A percentile compares a stretch with the other conserved stretches of the same genome.
These are phyloP conservation scores for Euphorbia pulcherrima DNA, from an alignment of 345 rosid species.

Conservation along the genomic window DNA sequence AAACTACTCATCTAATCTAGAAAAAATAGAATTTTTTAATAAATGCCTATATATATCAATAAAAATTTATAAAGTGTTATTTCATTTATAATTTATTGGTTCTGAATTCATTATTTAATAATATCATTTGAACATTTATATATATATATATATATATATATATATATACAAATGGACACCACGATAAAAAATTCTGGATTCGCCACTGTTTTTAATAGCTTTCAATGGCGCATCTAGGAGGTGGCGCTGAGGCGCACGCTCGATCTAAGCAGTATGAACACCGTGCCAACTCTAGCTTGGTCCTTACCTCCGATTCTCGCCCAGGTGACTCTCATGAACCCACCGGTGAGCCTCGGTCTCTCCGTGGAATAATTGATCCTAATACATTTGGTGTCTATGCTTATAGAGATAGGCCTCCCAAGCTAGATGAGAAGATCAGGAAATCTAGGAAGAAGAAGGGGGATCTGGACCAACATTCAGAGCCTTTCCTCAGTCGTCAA, in stretches of 20 bases:
- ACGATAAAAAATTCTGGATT: too few species aligned
- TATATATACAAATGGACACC: too few species aligned
- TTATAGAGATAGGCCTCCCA: conserved; percentile 65
- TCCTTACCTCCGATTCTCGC: conserved; percentile 77
- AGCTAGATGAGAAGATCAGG: conserved; percentile 81
- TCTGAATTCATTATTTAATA: too few species aligned
- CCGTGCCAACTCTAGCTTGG: conserved; percentile 83
- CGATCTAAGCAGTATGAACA: conserved; percentile 94
- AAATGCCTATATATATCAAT: too few species aligned
- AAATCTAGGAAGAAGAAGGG: conserved; percentile 82
- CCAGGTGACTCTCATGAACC: conserved; percentile 93
- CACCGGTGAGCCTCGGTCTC: conserved; percentile 91
- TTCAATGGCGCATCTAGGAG: conserved; percentile 76
- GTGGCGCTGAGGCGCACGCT: conserved; percentile 98
- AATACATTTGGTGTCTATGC: conserved; percentile 81
- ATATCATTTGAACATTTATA: too few species aligned
- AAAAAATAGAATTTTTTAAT: too few species aligned
- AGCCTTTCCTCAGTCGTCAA: conserved; percentile 46
- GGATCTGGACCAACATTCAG: conserved; percentile 54
- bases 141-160: too few species aligned
- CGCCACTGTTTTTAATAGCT: too few species aligned
- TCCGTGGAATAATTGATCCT: conserved; percentile 84
- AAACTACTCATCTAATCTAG: too few species aligned
- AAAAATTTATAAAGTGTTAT: too few species aligned
- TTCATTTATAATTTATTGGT: too few species aligned